Percentiles rank a stretch among this genome's conserved stretches.
Conservation (phyloP, 225 moss, liverwort and hornwort genomes). For the Straminergon stramineum region DNA sequence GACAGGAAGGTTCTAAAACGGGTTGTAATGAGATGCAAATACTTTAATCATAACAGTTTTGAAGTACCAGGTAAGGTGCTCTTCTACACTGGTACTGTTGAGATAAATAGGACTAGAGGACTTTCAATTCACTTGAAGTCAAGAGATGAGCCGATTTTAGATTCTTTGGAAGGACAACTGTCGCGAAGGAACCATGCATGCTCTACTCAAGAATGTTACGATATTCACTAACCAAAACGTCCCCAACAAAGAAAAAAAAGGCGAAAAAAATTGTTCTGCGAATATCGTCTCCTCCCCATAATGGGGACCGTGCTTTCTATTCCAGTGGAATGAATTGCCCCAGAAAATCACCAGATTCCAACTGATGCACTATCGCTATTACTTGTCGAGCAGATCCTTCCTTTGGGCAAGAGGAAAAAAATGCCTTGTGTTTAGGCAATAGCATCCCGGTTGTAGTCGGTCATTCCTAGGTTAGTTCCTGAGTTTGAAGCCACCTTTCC, state of each 20-base stretch:
- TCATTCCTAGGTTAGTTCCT: neutral
- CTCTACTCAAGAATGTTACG: neutral
- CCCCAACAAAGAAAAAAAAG: neutral
- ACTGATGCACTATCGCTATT: neutral
- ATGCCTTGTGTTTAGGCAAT: neutral
- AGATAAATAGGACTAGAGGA: neutral
- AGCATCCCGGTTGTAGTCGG: neutral
- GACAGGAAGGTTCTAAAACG: neutral
- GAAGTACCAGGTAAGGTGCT: neutral
- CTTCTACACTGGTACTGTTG: neutral
- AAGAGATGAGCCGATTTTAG: neutral
- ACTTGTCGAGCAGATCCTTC: neutral
- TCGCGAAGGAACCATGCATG: neutral
- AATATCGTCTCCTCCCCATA: neutral
- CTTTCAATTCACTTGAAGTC: neutral
- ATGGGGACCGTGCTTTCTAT: neutral
- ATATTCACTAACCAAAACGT: neutral
- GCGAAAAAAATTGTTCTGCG: neutral
- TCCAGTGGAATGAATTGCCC: neutral
- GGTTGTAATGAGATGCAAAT: neutral
- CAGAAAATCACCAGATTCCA: neutral
- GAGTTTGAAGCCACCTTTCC: neutral
- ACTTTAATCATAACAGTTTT: neutral
- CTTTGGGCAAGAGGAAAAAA: neutral
- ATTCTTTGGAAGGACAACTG: neutral